Evolutionary conservation across 2,329 filamentous ascomycete species (phyloP).

Genomic region (Hansfordia pulvinata): DNA sequence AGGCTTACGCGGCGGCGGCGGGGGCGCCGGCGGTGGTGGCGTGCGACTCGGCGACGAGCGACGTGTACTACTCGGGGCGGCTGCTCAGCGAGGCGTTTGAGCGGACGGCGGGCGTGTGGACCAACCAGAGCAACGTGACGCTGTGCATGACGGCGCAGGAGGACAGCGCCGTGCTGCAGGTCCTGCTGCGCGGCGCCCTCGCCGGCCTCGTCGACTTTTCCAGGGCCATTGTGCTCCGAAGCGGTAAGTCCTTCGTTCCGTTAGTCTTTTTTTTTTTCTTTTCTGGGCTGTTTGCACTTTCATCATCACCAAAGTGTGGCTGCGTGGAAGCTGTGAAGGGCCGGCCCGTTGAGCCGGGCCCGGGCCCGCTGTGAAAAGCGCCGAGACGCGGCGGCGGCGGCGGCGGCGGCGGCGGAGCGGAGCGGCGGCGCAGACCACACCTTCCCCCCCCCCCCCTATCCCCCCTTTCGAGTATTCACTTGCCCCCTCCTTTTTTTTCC

Average conservation of each 20-base stretch:
- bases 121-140: constrained; percentile 45
- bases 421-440: no score
- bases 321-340: no score
- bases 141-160: constrained; percentile 65
- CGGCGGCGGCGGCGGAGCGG: no score
- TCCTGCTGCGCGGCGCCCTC: constrained; percentile 44
- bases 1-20: constrained; percentile 26
- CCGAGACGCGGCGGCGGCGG: no score
- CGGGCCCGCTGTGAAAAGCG: no score
- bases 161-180: constrained; percentile 57
- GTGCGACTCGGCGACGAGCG: constrained; percentile 57
- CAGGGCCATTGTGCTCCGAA: constrained; percentile 55
- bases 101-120: constrained; percentile 48
- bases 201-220: constrained; percentile 48
- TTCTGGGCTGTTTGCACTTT: no score
- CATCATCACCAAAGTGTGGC: no score
- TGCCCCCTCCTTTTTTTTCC: no score
- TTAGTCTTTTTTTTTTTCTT: neutral
- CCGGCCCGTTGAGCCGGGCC: no score
- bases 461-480: no score
- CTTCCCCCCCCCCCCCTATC: no score
- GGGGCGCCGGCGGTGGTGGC: constrained; percentile 39
- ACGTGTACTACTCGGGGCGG: constrained; percentile 56
- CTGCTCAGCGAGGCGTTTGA: constrained; percentile 50
- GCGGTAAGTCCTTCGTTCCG: constrained; percentile 22